These are phyloP conservation scores for Blastomyces silverae DNA, from an alignment of 2,329 filamentous ascomycete genomes.

Conservation along the genomic window DNA sequence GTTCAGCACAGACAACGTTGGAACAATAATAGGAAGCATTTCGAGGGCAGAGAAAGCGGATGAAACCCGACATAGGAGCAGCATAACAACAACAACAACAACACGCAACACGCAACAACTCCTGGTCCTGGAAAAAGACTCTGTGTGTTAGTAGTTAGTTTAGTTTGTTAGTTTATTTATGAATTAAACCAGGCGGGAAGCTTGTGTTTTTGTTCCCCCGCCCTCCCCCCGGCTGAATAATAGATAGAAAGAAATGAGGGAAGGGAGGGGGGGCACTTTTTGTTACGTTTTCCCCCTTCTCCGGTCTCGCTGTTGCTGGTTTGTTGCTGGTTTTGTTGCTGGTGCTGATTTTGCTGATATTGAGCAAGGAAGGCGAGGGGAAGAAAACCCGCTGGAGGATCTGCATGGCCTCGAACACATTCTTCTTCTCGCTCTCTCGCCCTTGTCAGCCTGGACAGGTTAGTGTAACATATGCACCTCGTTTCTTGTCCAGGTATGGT, in stretches of 20 bases:
- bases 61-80: no score
- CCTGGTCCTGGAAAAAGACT: no score
- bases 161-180: no score
- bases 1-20: no score
- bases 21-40: no score
- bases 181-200: no score
- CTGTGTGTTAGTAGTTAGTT: no score
- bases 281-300: not conserved
- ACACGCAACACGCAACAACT: no score
- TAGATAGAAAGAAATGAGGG: constrained; percentile 11
- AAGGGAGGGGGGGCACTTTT: not conserved
- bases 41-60: constrained; percentile 1
- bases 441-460: not conserved
- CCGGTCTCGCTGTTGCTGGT: not conserved
- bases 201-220: no score
- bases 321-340: not conserved
- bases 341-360: not conserved
- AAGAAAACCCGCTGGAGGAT: not conserved
- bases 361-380: not conserved
- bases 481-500: no score
- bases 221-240: no score
- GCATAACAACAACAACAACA: no score
- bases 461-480: not conserved
- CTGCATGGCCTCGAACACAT: not conserved
- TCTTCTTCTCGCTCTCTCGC: not conserved